Percentiles rank a stretch among this genome's conserved stretches.
Evolutionary conservation across 2,329 filamentous ascomycete species (phyloP).

Genomic region (Ophiostoma triangulosporum): DNA sequence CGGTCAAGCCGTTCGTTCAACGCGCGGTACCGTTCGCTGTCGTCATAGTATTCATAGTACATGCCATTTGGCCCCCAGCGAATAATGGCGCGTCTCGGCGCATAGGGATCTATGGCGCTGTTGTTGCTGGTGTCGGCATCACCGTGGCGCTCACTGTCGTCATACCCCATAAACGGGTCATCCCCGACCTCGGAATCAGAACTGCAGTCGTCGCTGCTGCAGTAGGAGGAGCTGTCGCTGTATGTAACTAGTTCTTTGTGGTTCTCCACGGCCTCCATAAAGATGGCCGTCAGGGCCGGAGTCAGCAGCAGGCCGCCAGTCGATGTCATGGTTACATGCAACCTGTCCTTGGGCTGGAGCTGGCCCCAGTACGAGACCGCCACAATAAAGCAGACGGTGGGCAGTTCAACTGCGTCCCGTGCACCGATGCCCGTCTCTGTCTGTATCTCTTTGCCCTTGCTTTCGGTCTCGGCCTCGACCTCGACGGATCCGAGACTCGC

Average conservation of each 20-base stretch:
- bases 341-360: background rate
- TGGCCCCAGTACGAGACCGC: slow-evolving; percentile 6
- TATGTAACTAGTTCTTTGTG: background rate
- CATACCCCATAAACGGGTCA: too few species aligned
- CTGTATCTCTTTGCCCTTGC: background rate
- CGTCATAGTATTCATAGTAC: background rate
- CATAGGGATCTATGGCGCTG: background rate
- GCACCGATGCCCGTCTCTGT: background rate
- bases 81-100: too few species aligned
- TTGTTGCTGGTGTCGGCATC: background rate
- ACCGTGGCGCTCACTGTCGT: background rate
- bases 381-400: slow-evolving; percentile 8
- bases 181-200: background rate
- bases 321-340: background rate
- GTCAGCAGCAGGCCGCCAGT: background rate
- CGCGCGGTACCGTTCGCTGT: background rate
- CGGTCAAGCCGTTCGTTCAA: too few species aligned
- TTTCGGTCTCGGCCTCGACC: background rate
- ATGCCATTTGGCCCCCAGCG: too few species aligned
- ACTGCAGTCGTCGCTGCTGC: background rate
- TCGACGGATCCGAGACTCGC: background rate
- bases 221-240: background rate
- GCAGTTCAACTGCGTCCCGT: background rate
- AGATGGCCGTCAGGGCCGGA: background rate
- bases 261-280: background rate